phyloP scores from a whole-genome alignment of 805 yeast species.

The Kodamaea nitidulidarum region DNA sequence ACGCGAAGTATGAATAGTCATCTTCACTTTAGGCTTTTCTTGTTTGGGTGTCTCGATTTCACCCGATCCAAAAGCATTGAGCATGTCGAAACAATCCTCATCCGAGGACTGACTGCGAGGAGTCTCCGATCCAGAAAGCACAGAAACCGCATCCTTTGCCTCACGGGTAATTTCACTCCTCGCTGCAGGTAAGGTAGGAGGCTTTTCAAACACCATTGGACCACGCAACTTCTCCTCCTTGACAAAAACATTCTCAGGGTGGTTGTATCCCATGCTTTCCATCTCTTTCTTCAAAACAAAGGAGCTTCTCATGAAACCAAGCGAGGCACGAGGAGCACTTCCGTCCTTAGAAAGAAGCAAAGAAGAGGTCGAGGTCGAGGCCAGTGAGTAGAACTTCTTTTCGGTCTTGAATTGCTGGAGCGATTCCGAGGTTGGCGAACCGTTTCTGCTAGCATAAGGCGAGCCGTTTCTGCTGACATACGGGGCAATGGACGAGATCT shows the following conservation, averaged over 20 bases:
- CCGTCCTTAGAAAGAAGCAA: conserved; percentile 10
- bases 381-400: not conserved
- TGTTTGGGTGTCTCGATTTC: not conserved
- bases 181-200: conserved; percentile 20
- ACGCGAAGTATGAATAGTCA: conserved; percentile 3
- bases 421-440: not conserved
- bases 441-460: conserved; percentile 1
- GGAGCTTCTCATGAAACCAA: conserved; percentile 43
- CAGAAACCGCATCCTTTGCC: not conserved
- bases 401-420: not conserved
- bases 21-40: conserved; percentile 3
- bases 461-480: not conserved
- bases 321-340: conserved; percentile 26
- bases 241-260: conserved; percentile 27
- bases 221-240: too few species aligned
- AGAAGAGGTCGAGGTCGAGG: not conserved
- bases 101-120: conserved; percentile 9
- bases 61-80: conserved; percentile 18
- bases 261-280: conserved; percentile 28
- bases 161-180: conserved; percentile 11
- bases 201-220: conserved; percentile 10
- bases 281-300: conserved; percentile 41
- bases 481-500: conserved; percentile 6
- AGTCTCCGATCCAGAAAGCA: conserved; percentile 4
- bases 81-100: conserved; percentile 22